Conservation (phyloP, 257 asterid genomes). For the Jasminum sambac region DNA sequence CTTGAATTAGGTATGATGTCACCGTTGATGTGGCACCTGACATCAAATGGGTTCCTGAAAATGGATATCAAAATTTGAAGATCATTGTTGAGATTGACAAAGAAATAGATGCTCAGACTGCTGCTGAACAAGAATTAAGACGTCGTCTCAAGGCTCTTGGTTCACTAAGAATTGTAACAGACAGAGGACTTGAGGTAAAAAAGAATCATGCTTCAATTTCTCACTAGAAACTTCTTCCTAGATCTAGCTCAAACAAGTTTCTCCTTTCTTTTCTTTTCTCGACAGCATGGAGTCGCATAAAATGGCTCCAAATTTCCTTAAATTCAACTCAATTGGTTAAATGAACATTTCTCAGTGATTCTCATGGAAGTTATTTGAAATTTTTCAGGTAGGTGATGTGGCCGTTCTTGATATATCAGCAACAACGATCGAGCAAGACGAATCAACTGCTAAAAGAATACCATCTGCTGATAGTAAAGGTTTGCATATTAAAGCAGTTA, state of each 20-base stretch:
- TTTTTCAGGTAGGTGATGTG: constrained; percentile 83
- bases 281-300: constrained; percentile 2
- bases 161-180: constrained; percentile 68
- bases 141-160: constrained; percentile 89
- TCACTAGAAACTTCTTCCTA: constrained; percentile 3
- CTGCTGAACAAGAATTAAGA: constrained; percentile 67
- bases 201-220: neutral
- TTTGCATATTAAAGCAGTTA: constrained; percentile 20
- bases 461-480: constrained; percentile 99
- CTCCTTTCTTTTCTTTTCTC: neutral
- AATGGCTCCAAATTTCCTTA: constrained; percentile 4
- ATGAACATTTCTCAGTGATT: constrained; percentile 1
- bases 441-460: constrained; percentile 55
- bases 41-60: constrained; percentile 83
- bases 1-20: constrained; percentile 68
- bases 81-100: constrained; percentile 84
- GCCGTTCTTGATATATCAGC: constrained; percentile 92
- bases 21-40: constrained; percentile 88
- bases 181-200: constrained; percentile 89
- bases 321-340: neutral
- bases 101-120: constrained; percentile 78
- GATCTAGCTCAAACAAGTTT: neutral
- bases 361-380: constrained; percentile 15
- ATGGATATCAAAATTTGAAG: constrained; percentile 88
- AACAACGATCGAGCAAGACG: constrained; percentile 70